phyloP scores from a whole-genome alignment of 176 grass and related monocot species.

The Rhynchospora pubera region DNA sequence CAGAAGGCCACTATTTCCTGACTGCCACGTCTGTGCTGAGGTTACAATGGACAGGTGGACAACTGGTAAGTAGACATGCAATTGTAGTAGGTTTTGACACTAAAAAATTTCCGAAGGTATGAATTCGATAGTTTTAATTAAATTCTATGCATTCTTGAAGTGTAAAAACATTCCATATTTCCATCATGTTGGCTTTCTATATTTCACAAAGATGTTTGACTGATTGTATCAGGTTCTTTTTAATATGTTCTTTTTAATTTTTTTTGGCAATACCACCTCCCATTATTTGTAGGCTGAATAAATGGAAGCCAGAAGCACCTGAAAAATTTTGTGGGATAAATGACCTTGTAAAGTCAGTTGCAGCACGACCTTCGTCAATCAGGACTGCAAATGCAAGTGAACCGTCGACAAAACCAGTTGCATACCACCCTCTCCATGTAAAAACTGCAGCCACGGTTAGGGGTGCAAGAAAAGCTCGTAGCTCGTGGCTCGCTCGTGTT shows the following conservation, averaged over 20 bases:
- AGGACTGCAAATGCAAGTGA: conserved; percentile 31
- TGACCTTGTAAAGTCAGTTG: conserved; percentile 57
- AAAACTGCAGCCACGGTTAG: conserved; percentile 58
- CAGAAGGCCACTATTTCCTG: conserved; percentile 80
- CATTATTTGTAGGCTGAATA: conserved; percentile 44
- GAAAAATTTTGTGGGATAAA: conserved; percentile 76
- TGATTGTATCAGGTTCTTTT: conserved; percentile 74
- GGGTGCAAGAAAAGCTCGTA: too few species aligned
- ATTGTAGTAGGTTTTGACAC: background rate
- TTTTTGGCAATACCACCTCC: background rate
- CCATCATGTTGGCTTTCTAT: conserved; percentile 65
- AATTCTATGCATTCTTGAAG: conserved; percentile 32
- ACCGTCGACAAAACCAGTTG: conserved; percentile 42
- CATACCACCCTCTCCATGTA: conserved; percentile 74
- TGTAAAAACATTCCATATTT: conserved; percentile 83
- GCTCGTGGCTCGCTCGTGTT: too few species aligned
- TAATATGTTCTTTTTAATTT: conserved; percentile 39
- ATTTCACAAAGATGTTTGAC: conserved; percentile 88
- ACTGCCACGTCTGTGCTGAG: conserved; percentile 88
- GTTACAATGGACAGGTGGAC: conserved; percentile 54
- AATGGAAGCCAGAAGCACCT: conserved; percentile 80
- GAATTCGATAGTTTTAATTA: background rate
- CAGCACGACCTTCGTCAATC: conserved; percentile 41
- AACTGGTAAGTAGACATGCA: conserved; percentile 47
- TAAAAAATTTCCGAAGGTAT: background rate